Evolutionary conservation across 331 rosid species (phyloP), one percentile per base, ranked within the genome.

Genomic region (Malus hybrid): DNA sequence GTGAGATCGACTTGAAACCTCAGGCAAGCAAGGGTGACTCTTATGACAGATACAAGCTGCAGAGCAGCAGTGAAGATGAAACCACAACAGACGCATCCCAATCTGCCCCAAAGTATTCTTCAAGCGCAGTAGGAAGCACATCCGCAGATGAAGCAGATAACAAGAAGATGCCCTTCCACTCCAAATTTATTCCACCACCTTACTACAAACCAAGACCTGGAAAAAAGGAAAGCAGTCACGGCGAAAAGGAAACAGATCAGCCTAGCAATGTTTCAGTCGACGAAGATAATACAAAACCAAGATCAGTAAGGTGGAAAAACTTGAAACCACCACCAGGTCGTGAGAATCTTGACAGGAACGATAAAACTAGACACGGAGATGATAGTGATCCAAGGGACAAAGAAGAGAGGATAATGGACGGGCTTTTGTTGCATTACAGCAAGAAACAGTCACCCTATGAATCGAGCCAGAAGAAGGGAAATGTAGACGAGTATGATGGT

Each of bases 251-350:
- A 42, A 18, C 78, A 65, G 79, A 76, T 11, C 70, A 73, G 44
- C 69, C 68, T 32, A 31, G 27, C 19, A 33, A 44, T 6, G 68
- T 77, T 72, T 55, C 74, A 20, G 54, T 71, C 24, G 69, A 28
- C 11, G 77, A 72, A 42, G 83, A 83, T 39, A 78, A 86, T 80
- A 82, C 86, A 32, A 83, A 65, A 78, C 89, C 97, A 60, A 90
- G 48, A 76, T 95, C 97, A 13, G 96, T 90, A 15, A 87, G 97
- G 80, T 70, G 81, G 39, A 86, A 78, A 80, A 79, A 78, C 68
- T 73, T 59, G 36, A 89, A 76, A 78, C 82, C 84, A 46, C 86
- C 81, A 65, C 70, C 77, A 6, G 86, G 85, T 7, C n/a, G 66
- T 4, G 83, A 82, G 31, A 36, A 50, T 55, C 61, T 65, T 44